Conservation (phyloP, 164 flowering plant genomes). For the Umbilicus rupestris region DNA sequence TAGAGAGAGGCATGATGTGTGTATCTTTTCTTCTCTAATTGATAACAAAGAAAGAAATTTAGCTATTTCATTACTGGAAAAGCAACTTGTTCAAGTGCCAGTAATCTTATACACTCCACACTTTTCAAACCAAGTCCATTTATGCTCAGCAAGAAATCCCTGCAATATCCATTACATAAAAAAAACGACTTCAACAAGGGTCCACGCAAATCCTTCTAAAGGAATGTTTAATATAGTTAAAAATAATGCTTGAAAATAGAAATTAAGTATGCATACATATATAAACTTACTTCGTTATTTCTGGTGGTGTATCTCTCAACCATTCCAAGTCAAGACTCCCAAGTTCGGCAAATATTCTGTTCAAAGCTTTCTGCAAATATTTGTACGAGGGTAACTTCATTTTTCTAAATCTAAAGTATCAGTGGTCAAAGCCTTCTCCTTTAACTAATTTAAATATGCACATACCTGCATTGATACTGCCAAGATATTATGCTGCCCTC, state of each 20-base stretch:
- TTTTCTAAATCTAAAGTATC: neutral
- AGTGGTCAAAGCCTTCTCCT: neutral
- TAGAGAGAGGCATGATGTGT: neutral
- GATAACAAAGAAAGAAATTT: neutral
- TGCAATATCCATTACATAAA: neutral
- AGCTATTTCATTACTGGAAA: slow-evolving; percentile 1
- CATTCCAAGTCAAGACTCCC: slow-evolving; percentile 9
- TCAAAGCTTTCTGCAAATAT: slow-evolving; percentile 4
- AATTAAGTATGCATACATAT: neutral
- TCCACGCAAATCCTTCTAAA: no score
- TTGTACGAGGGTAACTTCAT: no score
- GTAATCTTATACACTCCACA: slow-evolving; percentile 8
- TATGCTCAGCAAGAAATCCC: slow-evolving; percentile 8
- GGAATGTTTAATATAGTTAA: neutral
- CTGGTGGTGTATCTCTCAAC: slow-evolving; percentile 7
- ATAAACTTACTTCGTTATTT: slow-evolving; percentile 2
- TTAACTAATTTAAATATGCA: neutral
- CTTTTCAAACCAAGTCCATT: slow-evolving; percentile 7
- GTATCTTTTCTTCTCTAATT: neutral
- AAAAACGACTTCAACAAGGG: no score
- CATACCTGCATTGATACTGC: slow-evolving; percentile 6
- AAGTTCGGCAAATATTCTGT: neutral
- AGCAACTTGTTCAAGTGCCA: slow-evolving; percentile 11
- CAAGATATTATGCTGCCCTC: slow-evolving; percentile 4
- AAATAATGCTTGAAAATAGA: neutral